These are phyloP conservation scores for Tetracladium maxilliforme DNA, from an alignment of 2,329 filamentous ascomycete species.

Conservation along the genomic window DNA sequence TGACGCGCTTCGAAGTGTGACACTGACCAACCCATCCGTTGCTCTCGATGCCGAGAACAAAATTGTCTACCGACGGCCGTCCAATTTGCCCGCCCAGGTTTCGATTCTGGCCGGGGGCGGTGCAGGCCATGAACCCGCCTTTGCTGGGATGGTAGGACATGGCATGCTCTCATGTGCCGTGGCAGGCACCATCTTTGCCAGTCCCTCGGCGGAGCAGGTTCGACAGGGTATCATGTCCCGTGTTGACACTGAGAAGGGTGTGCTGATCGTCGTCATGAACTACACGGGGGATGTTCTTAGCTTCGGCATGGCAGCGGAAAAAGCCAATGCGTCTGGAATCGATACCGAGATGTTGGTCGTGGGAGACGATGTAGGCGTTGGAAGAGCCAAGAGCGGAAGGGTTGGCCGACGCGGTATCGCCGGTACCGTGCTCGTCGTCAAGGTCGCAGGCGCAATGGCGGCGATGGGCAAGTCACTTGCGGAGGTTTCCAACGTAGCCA, in stretches of 20 bases:
- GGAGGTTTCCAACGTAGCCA: conserved; percentile 27
- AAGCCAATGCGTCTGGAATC: conserved; percentile 46
- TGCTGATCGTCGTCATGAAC: conserved; percentile 53
- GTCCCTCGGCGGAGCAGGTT: conserved; percentile 47
- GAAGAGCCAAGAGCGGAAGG: conserved; percentile 43
- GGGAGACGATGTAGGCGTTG: conserved; percentile 51
- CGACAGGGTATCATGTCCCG: conserved; percentile 37
- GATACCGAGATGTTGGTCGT: conserved; percentile 50
- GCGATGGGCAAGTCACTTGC: conserved; percentile 13
- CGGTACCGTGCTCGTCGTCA: conserved; percentile 49
- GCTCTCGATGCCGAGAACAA: conserved; percentile 40
- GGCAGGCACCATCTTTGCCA: conserved; percentile 53
- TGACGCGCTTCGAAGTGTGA: too few species aligned
- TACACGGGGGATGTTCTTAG: conserved; percentile 48
- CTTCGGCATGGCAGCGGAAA: conserved; percentile 53
- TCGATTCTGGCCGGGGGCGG: conserved; percentile 50
- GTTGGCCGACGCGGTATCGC: conserved; percentile 53
- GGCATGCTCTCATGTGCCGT: conserved; percentile 47
- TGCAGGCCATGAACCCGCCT: conserved; percentile 49
- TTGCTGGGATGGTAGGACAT: conserved; percentile 47
- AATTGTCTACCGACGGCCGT: conserved; percentile 35
- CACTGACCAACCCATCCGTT: too few species aligned
- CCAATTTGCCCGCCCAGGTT: conserved; percentile 25
- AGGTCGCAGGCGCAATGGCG: conserved; percentile 49
- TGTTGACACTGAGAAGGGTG: conserved; percentile 40